Evolutionary conservation across 2,329 filamentous ascomycete species (phyloP), one percentile per base, ranked within the genome.

Genomic region (Penicillium sp.): DNA sequence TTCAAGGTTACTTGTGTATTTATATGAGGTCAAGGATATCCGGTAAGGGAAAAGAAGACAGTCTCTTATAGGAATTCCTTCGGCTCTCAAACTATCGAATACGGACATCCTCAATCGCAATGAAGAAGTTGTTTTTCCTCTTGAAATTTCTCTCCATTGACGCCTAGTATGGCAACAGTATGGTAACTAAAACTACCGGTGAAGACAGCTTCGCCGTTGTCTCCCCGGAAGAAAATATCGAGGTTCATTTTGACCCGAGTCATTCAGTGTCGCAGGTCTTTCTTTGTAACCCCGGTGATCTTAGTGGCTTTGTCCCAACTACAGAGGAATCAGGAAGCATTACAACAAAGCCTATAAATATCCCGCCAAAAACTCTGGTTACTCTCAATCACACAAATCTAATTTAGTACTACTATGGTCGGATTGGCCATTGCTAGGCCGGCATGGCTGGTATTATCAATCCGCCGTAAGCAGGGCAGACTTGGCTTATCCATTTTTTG

Each of bases 371-470:
- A 17, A n/a, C 15, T 9, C 13, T 23, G 19, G 29, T 35, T 35
- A 23, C 29, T 48, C 44, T 33, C 73, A 87, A 86, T 69, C 81
- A 86, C 73, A 84, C 82, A 44, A 87, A 82, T 55, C 90, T 90
- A 31, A 80, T 93, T 63, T 94, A 90, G 89, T 78, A 90, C 63
- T 93, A 89, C 81, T 93, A 90, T 77, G 86, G 85, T 31, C 87
- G 91, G 74, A 86, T 73, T 45, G 84, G 81, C 69, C 90, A 94
- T 78, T 94, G 90, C 75, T 84, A 91, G 74, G 77, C 72, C 48
- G 89, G 89, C 61, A 92, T 92, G 88, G 82, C 83, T 57, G 88
- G 90, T 78, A 88, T 90, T 33, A 86, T 92, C 71, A 92, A 93
- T 75, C 85, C 88, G 17, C 49, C 68, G 67, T 70, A 55, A 65